phyloP scores from a whole-genome alignment of 768 basidiomycete species.

The Galerina marginata region DNA sequence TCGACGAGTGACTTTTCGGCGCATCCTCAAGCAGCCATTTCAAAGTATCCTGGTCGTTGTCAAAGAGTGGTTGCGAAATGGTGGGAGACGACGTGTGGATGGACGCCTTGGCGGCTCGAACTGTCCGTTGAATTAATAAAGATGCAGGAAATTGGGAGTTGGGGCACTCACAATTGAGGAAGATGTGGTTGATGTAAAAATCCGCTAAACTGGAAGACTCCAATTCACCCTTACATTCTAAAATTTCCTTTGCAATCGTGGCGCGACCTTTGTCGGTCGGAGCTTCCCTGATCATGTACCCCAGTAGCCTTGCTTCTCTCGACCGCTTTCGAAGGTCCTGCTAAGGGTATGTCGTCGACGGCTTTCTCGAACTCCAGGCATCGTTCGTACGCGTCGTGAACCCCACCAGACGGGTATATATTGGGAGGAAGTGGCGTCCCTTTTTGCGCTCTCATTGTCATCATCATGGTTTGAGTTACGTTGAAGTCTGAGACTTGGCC shows the following conservation, averaged over 20 bases:
- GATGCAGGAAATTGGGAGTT: neutral
- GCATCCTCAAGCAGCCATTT: neutral
- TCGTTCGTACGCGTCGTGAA: neutral
- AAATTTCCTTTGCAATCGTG: neutral
- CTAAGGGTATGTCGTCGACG: neutral
- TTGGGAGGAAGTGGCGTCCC: neutral
- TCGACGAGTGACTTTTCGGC: neutral
- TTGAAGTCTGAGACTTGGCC: neutral
- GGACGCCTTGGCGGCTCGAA: neutral
- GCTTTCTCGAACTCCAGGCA: conserved; percentile 4
- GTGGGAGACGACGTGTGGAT: neutral
- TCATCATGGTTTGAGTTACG: neutral
- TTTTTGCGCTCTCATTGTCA: neutral
- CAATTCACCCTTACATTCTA: neutral
- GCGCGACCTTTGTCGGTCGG: neutral
- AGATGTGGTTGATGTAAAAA: conserved; percentile 1
- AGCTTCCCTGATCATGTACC: neutral
- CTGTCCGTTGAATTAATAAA: neutral
- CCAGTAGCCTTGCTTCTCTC: conserved; percentile 1
- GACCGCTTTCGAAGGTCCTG: neutral
- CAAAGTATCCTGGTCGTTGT: neutral
- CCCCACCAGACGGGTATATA: neutral
- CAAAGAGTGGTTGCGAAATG: neutral
- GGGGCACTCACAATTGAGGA: neutral
- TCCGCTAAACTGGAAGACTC: neutral